A percentile compares a stretch with the other conserved stretches of the same genome.
These are phyloP conservation scores for Cercospora sojina DNA, from an alignment of 2,329 filamentous ascomycete species.

Conservation along the genomic window DNA sequence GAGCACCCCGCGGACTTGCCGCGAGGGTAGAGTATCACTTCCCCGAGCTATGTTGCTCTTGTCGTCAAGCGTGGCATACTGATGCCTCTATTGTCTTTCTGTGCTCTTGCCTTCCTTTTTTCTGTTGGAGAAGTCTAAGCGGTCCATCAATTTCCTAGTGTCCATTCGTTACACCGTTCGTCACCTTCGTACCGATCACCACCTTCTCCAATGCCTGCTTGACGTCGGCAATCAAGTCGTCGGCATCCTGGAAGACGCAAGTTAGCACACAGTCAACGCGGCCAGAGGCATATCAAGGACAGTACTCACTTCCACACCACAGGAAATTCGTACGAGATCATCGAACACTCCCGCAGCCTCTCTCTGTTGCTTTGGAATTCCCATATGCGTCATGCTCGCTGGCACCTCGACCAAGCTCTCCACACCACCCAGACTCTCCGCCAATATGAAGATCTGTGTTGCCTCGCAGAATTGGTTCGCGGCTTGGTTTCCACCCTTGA, in stretches of 20 bases:
- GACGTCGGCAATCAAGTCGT: constrained; percentile 79
- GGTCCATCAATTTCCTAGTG: constrained; percentile 5
- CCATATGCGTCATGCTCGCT: constrained; percentile 94
- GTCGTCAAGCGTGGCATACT: not conserved
- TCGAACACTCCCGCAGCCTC: constrained; percentile 94
- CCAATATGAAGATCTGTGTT: constrained; percentile 87
- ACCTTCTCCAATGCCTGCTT: constrained; percentile 79
- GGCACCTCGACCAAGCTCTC: constrained; percentile 91
- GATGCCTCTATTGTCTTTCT: constrained; percentile 12
- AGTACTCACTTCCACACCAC: constrained; percentile 67
- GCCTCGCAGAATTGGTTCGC: constrained; percentile 89
- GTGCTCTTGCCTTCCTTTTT: constrained; percentile 2
- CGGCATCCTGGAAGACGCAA: constrained; percentile 60
- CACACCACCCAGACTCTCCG: constrained; percentile 87
- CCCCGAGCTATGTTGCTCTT: not conserved
- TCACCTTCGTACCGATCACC: constrained; percentile 54
- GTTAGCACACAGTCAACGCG: not conserved
- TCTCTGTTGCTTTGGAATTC: constrained; percentile 84
- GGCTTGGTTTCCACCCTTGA: constrained; percentile 79
- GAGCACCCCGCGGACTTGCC: not conserved
- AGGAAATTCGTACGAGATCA: constrained; percentile 89
- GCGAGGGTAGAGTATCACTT: not conserved
- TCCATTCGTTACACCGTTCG: constrained; percentile 39
- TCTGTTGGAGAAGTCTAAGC: not conserved
- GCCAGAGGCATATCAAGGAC: not conserved